phyloP scores from a whole-genome alignment of 1,284 basidiomycete genomes.

The Austroboletus novae-zelandiae region DNA sequence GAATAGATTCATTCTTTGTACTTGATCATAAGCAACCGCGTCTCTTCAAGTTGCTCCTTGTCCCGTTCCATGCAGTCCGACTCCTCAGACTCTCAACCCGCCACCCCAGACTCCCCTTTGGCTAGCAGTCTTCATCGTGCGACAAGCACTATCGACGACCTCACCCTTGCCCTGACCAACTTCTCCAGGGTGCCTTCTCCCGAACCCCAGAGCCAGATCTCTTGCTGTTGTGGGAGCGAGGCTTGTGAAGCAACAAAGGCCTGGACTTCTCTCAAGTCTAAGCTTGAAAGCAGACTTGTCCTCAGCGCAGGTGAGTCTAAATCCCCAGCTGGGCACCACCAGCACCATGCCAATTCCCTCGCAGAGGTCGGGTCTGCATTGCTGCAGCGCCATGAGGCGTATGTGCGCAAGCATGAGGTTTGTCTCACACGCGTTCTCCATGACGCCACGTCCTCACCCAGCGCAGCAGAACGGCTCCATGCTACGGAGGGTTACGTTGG shows the following conservation, averaged over 20 bases:
- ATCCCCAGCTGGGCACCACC: not conserved
- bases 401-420: constrained; percentile 72
- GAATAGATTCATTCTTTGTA: constrained; percentile 1
- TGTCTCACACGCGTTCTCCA: constrained; percentile 24
- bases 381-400: constrained; percentile 83
- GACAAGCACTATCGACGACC: constrained; percentile 72
- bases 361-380: constrained; percentile 91
- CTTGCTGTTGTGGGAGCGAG: constrained; percentile 66
- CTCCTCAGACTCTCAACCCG: constrained; percentile 24
- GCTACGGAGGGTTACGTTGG: constrained; percentile 15
- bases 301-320: constrained; percentile 74
- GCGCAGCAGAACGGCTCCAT: constrained; percentile 17
- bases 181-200: constrained; percentile 70
- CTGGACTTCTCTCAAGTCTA: constrained; percentile 67
- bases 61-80: constrained; percentile 21
- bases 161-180: constrained; percentile 66
- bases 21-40: not conserved
- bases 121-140: constrained; percentile 57
- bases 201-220: constrained; percentile 48
- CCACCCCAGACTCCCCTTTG: constrained; percentile 56
- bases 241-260: constrained; percentile 60
- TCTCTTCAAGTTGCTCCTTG: not conserved
- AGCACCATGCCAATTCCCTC: constrained; percentile 5
- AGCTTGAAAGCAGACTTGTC: constrained; percentile 72
- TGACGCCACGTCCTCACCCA: constrained; percentile 10